A percentile compares a stretch with the other conserved stretches of the same genome.
Evolutionary conservation across 2,329 filamentous ascomycete species (phyloP).

Genomic region (Epichloe coenophiala): DNA sequence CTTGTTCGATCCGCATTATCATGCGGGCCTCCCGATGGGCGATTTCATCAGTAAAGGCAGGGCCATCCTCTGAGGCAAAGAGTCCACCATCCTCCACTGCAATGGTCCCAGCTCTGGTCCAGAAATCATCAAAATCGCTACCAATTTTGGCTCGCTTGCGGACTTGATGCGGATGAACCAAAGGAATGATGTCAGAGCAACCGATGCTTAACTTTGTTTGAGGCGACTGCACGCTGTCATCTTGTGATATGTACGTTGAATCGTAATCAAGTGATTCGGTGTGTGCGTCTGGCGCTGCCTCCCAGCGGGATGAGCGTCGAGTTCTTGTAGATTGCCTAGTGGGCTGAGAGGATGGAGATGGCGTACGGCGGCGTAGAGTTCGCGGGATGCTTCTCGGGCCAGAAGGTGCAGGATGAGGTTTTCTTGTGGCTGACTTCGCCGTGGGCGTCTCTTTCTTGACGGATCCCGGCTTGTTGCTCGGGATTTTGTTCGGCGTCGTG

Average conservation of each 20-base stretch:
- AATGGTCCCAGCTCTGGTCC: constrained; percentile 34
- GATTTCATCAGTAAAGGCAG: constrained; percentile 44
- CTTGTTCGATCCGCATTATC: constrained; percentile 58
- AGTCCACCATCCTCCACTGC: constrained; percentile 46
- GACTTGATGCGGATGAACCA: constrained; percentile 46
- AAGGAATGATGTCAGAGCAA: constrained; percentile 30
- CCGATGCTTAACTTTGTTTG: constrained; percentile 36
- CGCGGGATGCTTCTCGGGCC: constrained; percentile 19
- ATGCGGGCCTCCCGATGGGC: constrained; percentile 54
- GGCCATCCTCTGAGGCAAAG: constrained; percentile 40
- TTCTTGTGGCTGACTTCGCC: constrained; percentile 19
- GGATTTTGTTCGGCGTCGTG: constrained; percentile 16
- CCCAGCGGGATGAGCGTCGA: constrained; percentile 28
- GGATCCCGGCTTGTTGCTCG: constrained; percentile 14
- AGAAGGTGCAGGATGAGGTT: constrained; percentile 6
- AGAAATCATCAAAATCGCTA: constrained; percentile 43
- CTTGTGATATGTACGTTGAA: constrained; percentile 6
- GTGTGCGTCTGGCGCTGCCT: constrained; percentile 12
- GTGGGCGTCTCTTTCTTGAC: constrained; percentile 14
- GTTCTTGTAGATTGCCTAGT: constrained; percentile 29
- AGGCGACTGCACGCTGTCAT: constrained; percentile 21
- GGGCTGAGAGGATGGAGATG: constrained; percentile 26
- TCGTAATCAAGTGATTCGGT: constrained; percentile 8
- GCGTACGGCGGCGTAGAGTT: constrained; percentile 24
- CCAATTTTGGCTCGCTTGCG: constrained; percentile 39